Conservation (phyloP, 208 protist species). For the Acanthamoeba lenticulata region DNA sequence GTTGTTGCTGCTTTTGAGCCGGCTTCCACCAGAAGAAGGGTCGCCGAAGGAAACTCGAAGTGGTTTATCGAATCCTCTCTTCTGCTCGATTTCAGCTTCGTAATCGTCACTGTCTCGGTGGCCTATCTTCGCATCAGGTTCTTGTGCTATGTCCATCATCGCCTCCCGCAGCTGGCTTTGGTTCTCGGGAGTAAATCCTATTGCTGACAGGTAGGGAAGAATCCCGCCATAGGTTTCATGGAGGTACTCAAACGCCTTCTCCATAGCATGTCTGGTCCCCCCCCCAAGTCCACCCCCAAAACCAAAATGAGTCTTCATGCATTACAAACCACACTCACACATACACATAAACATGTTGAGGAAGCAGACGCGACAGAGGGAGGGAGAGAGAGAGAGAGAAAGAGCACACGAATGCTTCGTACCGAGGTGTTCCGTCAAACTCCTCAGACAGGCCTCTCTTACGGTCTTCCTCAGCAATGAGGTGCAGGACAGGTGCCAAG, state of each 20-base stretch:
- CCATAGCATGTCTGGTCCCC: background rate
- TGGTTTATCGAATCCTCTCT: background rate
- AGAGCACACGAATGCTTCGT: background rate
- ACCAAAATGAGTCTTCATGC: background rate
- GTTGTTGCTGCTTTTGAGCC: too few relatives aligned
- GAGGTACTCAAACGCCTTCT: constrained; percentile 7
- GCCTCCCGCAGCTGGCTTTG: background rate
- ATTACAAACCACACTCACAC: too few relatives aligned
- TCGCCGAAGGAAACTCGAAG: too few relatives aligned
- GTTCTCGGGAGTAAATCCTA: background rate
- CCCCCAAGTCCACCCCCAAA: background rate
- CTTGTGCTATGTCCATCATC: background rate
- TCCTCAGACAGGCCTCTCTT: constrained; percentile 15
- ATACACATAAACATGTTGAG: background rate
- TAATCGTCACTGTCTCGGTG: background rate
- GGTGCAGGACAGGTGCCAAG: background rate
- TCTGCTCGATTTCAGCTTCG: background rate
- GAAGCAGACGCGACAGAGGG: too few relatives aligned
- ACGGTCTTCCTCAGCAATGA: constrained; percentile 24
- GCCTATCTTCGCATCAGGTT: background rate
- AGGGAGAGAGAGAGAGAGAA: too few relatives aligned
- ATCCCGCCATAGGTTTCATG: background rate
- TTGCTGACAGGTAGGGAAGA: background rate
- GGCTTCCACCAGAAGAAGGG: too few relatives aligned
- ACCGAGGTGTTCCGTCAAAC: constrained; percentile 56